Evolutionary conservation across 139 green algal genomes (phyloP).

Genomic region (Chlorella sp.): DNA sequence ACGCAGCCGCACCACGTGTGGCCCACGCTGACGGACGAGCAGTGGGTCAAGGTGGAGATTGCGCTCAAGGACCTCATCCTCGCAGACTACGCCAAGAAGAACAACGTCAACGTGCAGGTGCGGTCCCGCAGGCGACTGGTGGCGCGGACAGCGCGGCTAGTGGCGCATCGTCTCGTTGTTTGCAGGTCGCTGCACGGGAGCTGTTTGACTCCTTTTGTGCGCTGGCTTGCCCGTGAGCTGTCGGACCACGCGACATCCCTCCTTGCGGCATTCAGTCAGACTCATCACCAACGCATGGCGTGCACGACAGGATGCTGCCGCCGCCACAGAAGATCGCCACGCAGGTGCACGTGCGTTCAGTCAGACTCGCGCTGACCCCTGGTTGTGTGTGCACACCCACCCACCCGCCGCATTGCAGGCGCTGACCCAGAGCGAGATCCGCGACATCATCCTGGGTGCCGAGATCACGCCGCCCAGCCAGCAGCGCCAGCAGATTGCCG

Average conservation of each 20-base stretch:
- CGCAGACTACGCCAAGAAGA: conserved; percentile 99
- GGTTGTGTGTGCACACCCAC: neutral
- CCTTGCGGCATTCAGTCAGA: neutral
- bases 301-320: neutral
- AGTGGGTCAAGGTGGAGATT: conserved; percentile 99
- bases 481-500: conserved; percentile 98
- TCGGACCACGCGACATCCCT: too few relatives aligned
- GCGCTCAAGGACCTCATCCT: conserved; percentile 98
- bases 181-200: neutral
- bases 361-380: too few relatives aligned
- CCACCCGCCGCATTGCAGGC: conserved; percentile 9
- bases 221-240: too few relatives aligned
- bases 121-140: too few relatives aligned
- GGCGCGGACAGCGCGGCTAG: neutral
- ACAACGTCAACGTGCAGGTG: conserved; percentile 95
- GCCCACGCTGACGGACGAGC: conserved; percentile 94
- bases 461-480: conserved; percentile 94
- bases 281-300: neutral
- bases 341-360: neutral
- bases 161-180: neutral
- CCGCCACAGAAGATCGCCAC: too few relatives aligned
- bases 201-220: neutral
- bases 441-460: conserved; percentile 98
- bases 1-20: conserved; percentile 98
- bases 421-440: conserved; percentile 89